Evolutionary conservation across 345 rosid species (phyloP).

Genomic region (Gossypium turneri): DNA sequence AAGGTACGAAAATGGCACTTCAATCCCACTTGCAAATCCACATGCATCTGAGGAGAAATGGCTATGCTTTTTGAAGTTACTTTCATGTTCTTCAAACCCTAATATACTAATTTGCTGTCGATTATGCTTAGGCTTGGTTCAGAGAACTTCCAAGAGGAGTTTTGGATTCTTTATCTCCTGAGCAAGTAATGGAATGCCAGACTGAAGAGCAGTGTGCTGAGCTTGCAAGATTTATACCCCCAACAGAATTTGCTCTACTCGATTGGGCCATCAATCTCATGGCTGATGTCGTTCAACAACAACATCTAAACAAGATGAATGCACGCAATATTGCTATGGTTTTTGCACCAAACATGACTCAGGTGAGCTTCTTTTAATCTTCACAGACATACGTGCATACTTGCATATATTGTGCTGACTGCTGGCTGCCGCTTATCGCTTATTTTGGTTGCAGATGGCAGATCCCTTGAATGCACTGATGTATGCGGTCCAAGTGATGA

Average conservation of each 20-base stretch:
- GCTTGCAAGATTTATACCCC: constrained; percentile 73
- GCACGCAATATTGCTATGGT: constrained; percentile 91
- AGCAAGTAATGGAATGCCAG: constrained; percentile 81
- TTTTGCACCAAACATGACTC: constrained; percentile 99
- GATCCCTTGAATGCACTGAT: constrained; percentile 89
- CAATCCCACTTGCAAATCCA: neutral
- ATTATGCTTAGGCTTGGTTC: constrained; percentile 78
- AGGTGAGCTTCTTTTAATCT: constrained; percentile 37
- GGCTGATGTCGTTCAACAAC: constrained; percentile 84
- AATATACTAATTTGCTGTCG: neutral
- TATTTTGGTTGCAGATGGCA: constrained; percentile 59
- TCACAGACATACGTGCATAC: neutral
- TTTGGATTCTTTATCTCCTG: constrained; percentile 72
- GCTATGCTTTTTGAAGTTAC: no score
- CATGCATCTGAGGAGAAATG: neutral
- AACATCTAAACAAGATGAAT: constrained; percentile 87
- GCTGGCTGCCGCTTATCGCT: neutral
- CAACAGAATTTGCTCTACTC: constrained; percentile 74
- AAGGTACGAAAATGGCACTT: constrained; percentile 23
- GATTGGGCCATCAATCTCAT: constrained; percentile 91
- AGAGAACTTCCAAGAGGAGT: constrained; percentile 90
- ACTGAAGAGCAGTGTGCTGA: constrained; percentile 74
- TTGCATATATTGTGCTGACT: neutral
- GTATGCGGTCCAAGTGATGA: constrained; percentile 97
- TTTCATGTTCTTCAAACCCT: no score